These are phyloP conservation scores for Lachnellula subtilissima DNA, from an alignment of 2,329 filamentous ascomycete genomes.

Conservation along the genomic window DNA sequence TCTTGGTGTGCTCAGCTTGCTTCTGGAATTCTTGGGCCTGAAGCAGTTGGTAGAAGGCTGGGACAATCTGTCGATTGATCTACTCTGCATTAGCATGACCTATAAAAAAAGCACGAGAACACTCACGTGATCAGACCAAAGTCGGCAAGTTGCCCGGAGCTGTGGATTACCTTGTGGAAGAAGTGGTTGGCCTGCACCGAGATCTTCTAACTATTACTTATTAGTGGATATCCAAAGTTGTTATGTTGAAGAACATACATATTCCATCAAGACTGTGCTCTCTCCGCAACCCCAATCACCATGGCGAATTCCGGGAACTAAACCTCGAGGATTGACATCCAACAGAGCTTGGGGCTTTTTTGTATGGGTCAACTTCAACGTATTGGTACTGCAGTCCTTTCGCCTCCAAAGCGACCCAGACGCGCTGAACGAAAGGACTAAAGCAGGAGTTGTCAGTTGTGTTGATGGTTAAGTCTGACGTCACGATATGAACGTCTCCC, in stretches of 20 bases:
- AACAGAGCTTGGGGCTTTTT: slow-evolving; percentile 66
- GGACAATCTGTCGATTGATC: slow-evolving; percentile 73
- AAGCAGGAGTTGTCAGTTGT: slow-evolving; percentile 6
- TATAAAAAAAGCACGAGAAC: background rate
- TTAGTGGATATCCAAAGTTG: background rate
- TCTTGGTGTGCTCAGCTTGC: slow-evolving; percentile 54
- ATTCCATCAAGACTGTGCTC: slow-evolving; percentile 79
- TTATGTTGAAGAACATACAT: slow-evolving; percentile 45
- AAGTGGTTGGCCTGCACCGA: slow-evolving; percentile 54
- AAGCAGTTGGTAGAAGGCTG: slow-evolving; percentile 69
- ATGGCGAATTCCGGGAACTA: slow-evolving; percentile 72
- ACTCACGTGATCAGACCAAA: slow-evolving; percentile 76
- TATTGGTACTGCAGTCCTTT: slow-evolving; percentile 80
- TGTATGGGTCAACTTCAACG: slow-evolving; percentile 77
- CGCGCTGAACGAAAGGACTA: slow-evolving; percentile 75
- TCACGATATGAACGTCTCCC: slow-evolving; percentile 2
- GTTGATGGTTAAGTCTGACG: slow-evolving; percentile 10
- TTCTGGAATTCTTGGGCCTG: slow-evolving; percentile 56
- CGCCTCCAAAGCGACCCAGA: slow-evolving; percentile 83
- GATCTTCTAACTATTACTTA: slow-evolving; percentile 62
- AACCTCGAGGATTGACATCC: slow-evolving; percentile 69
- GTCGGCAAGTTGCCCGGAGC: slow-evolving; percentile 65
- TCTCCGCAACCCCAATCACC: slow-evolving; percentile 80
- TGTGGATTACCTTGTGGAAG: slow-evolving; percentile 61
- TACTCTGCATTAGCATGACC: slow-evolving; percentile 30